Base-by-base conservation (phyloP, 306 rosid genomes). In the Cicer chorassanicum region DNA sequence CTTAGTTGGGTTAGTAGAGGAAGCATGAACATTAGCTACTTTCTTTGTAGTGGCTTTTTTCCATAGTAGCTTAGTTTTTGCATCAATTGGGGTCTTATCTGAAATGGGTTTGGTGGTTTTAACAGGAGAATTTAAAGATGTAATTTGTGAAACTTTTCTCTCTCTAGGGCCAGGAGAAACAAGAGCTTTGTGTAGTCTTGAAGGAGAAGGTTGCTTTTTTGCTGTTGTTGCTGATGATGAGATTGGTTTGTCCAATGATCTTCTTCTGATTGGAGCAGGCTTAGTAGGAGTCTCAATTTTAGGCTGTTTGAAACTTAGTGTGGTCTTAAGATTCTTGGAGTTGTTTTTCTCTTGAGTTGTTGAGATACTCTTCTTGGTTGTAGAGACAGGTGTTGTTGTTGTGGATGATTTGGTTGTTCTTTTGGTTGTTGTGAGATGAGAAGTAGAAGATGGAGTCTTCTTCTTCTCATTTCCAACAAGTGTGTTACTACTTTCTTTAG, bases 231-330 rank as follows among this genome's bases (percentile, higher is more conserved):
- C 50, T 66, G 72, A 19, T 9, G 88, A 70, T 3, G 96, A 79
- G 0, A 87, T 80, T 7, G 96, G 91, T 74, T 60, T 91, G 64
- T 95, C 99, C 2, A 92, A 75, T 9, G 99, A 95, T 70, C 88
- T 92, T 85, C 98, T 90, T 75, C 99, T 84, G 41, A 78, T 82
- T 29, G 79, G 8, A 4, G 42, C 9, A 6, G 93, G 73, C 51
- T 75, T 84, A 18, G 43, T 44, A 7, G 54, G 36, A 10, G 67
- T 19, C 15, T 79, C 63, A 19, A 9, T 86, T 76, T 56, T 86
- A 16, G 51, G 48, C 3, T 65, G 49, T 50, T 61, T 79, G 75
- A 56, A 60, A 67, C 89, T 90, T 16, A 73, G 54, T 1, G 93
- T 92, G 12, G 96, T 83, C 71, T 69, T 90, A 9, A 89, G 90